phyloP scores from a whole-genome alignment of 331 rosid species.

The Pyrus hybrid region DNA sequence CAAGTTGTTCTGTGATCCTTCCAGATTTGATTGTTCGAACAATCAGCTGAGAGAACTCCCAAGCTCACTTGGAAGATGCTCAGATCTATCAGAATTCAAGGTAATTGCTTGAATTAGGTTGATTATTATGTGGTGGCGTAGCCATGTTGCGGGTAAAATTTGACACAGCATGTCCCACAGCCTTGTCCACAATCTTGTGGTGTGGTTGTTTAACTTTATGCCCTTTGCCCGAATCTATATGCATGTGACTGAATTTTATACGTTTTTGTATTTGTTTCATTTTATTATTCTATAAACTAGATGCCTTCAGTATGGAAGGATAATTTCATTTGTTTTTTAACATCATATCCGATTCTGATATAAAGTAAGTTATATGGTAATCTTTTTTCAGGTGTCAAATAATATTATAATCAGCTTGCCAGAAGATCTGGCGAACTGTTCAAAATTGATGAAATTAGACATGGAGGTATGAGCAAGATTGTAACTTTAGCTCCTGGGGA shows the following conservation, averaged over 20 bases:
- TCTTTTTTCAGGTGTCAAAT: constrained; percentile 66
- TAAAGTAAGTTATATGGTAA: constrained; percentile 12
- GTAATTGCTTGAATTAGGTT: constrained; percentile 31
- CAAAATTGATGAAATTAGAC: constrained; percentile 75
- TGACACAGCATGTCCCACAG: not conserved
- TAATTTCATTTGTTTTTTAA: not conserved
- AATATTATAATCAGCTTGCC: constrained; percentile 68
- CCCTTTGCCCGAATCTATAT: not conserved
- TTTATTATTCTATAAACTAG: not conserved
- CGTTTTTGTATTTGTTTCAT: not conserved
- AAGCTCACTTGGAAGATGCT: constrained; percentile 64
- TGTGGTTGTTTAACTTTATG: not conserved
- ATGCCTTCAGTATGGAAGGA: not conserved
- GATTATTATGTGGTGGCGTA: not conserved
- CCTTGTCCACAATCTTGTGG: not conserved
- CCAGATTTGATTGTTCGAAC: constrained; percentile 81
- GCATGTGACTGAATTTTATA: not conserved
- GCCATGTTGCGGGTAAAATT: not conserved
- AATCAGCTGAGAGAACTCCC: constrained; percentile 78
- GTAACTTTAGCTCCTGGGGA: constrained; percentile 2
- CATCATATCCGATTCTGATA: not conserved
- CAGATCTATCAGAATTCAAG: constrained; percentile 68
- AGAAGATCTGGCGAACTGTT: constrained; percentile 67
- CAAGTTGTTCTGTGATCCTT: constrained; percentile 8
- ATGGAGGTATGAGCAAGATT: constrained; percentile 58